Percentiles rank a stretch among this genome's conserved stretches.
These are phyloP conservation scores for Tulasnella sp. DNA, from an alignment of 768 basidiomycete species.

Conservation along the genomic window DNA sequence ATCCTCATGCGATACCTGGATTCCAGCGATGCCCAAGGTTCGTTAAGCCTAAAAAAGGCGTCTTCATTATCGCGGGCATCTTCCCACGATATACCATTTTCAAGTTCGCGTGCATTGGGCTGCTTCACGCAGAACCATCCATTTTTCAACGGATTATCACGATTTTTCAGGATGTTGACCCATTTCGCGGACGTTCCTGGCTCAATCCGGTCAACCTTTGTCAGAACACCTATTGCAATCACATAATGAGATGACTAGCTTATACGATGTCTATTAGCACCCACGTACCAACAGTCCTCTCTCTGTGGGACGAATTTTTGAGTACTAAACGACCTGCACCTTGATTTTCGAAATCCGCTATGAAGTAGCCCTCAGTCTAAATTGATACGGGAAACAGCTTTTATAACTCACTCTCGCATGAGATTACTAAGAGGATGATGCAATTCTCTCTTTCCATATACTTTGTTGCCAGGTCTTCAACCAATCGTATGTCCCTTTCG, in stretches of 20 bases:
- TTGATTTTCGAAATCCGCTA: slow-evolving; percentile 74
- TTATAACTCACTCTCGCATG: slow-evolving; percentile 15
- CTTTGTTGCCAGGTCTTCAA: slow-evolving; percentile 11
- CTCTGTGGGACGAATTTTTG: slow-evolving; percentile 44
- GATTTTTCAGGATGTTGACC: slow-evolving; percentile 26
- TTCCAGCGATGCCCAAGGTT: slow-evolving; percentile 15
- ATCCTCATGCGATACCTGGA: background rate
- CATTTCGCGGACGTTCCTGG: slow-evolving; percentile 41
- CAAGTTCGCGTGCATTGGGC: slow-evolving; percentile 39
- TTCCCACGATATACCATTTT: slow-evolving; percentile 41
- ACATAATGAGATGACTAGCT: too few species aligned
- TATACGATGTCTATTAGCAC: too few species aligned
- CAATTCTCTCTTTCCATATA: slow-evolving; percentile 8
- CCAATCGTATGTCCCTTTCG: slow-evolving; percentile 8
- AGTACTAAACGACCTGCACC: slow-evolving; percentile 56
- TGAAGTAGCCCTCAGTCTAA: background rate
- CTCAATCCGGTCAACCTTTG: slow-evolving; percentile 59
- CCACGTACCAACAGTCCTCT: slow-evolving; percentile 51
- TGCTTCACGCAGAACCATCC: slow-evolving; percentile 52
- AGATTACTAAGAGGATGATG: slow-evolving; percentile 11
- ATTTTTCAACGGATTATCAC: slow-evolving; percentile 33
- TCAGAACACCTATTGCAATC: slow-evolving; percentile 45
- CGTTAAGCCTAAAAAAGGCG: slow-evolving; percentile 35
- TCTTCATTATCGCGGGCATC: slow-evolving; percentile 46
- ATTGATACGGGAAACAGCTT: background rate